phyloP scores from a whole-genome alignment of 192 early-diverging fungal genomes.

The Chytriomyces confervae region DNA sequence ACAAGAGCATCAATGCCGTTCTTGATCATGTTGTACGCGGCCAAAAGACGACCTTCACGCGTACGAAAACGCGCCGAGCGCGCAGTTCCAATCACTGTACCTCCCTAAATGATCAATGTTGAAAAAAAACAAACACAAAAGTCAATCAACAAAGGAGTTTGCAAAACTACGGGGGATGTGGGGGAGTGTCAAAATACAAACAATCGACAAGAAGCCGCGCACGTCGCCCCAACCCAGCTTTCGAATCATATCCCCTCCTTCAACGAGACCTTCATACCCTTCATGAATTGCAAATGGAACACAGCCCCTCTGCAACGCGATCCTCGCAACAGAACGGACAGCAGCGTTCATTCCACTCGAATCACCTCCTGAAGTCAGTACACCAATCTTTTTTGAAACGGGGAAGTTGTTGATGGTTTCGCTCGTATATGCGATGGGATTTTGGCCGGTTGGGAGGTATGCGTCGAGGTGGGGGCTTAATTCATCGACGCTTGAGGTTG shows the following conservation, averaged over 20 bases:
- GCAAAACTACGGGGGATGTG: no score
- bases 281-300: conserved; percentile 91
- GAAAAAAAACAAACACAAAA: conserved; percentile 5
- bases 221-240: conserved; percentile 91
- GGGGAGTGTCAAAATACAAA: no score
- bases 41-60: conserved; percentile 81
- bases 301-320: conserved; percentile 81
- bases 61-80: conserved; percentile 86
- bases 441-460: conserved; percentile 9
- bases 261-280: conserved; percentile 92
- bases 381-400: conserved; percentile 79
- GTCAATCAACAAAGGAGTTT: no score
- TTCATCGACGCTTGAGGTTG: conserved; percentile 5
- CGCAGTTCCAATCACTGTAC: conserved; percentile 94
- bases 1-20: conserved; percentile 94
- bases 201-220: conserved; percentile 78
- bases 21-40: conserved; percentile 83
- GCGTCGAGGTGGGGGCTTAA: conserved; percentile 9
- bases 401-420: neutral
- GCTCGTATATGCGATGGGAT: neutral
- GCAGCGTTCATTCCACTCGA: conserved; percentile 98
- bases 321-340: conserved; percentile 88
- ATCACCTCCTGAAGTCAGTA: conserved; percentile 95
- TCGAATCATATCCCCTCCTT: conserved; percentile 86
- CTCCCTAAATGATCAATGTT: conserved; percentile 63